Evolutionary conservation across 495 filamentous ascomycete species (phyloP).

Genomic region (Hyaloscypha variabilis): DNA sequence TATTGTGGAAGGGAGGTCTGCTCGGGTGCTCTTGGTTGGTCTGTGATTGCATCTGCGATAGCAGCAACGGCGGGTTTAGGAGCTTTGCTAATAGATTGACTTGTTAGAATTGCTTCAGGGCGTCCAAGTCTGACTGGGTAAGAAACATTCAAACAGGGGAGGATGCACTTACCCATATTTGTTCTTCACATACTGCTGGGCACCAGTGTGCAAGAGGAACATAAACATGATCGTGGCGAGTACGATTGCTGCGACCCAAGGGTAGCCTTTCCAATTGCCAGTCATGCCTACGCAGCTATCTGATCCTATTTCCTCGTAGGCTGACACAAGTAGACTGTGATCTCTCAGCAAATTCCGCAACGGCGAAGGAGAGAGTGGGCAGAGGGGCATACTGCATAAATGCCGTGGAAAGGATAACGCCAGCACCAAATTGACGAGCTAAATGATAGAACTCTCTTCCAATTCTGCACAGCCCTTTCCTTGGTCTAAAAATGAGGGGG

Average conservation of each 20-base stretch:
- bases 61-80: too few relatives aligned
- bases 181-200: slow-evolving; percentile 56
- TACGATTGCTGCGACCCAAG: slow-evolving; percentile 76
- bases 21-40: too few relatives aligned
- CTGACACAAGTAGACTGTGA: slow-evolving; percentile 55
- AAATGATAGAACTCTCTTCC: slow-evolving; percentile 58
- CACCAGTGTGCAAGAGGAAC: slow-evolving; percentile 78
- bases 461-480: slow-evolving; percentile 51
- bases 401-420: slow-evolving; percentile 71
- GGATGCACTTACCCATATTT: slow-evolving; percentile 48
- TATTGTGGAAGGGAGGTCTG: too few relatives aligned
- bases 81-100: too few relatives aligned
- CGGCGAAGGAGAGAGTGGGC: too few relatives aligned
- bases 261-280: slow-evolving; percentile 62
- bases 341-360: too few relatives aligned
- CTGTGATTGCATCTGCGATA: too few relatives aligned
- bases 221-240: slow-evolving; percentile 73
- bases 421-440: slow-evolving; percentile 73
- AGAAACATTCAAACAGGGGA: too few relatives aligned
- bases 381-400: slow-evolving; percentile 63
- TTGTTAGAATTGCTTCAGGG: too few relatives aligned
- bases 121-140: too few relatives aligned
- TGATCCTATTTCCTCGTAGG: slow-evolving; percentile 54
- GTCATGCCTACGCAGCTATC: slow-evolving; percentile 56
- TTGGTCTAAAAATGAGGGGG: slow-evolving; percentile 62